Evolutionary conservation across 2,329 filamentous ascomycete species (phyloP).

Genomic region (Hypoxylon sp.): DNA sequence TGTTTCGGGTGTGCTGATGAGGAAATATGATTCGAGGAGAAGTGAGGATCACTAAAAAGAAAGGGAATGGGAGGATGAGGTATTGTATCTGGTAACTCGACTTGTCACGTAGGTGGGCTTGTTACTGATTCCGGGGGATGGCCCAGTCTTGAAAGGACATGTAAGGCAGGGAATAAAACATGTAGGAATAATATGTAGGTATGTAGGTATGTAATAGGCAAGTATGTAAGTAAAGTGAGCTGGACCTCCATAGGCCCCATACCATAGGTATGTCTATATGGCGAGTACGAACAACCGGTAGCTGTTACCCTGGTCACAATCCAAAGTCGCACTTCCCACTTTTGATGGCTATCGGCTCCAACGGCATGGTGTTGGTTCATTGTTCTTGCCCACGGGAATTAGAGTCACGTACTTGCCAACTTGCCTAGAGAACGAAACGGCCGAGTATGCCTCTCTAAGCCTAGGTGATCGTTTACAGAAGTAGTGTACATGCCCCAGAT

Average conservation of each 20-base stretch:
- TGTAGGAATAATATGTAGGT: slow-evolving; percentile 8
- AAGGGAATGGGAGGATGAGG: slow-evolving; percentile 35
- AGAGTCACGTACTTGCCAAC: slow-evolving; percentile 37
- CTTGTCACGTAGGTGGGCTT: slow-evolving; percentile 32
- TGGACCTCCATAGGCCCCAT: slow-evolving; percentile 24
- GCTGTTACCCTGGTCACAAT: slow-evolving; percentile 41
- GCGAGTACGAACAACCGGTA: slow-evolving; percentile 32
- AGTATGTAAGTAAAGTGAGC: slow-evolving; percentile 13
- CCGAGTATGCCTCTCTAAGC: slow-evolving; percentile 33
- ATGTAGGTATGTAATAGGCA: too few relatives aligned
- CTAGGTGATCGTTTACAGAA: slow-evolving; percentile 27
- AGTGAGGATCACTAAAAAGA: slow-evolving; percentile 21
- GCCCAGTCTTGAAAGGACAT: slow-evolving; percentile 18
- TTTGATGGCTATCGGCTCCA: slow-evolving; percentile 43
- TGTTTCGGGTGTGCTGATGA: slow-evolving; percentile 27
- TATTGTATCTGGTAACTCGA: slow-evolving; percentile 37
- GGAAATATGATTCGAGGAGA: slow-evolving; percentile 42
- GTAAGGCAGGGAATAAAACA: background rate
- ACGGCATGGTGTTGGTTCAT: slow-evolving; percentile 49
- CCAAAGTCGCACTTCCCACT: slow-evolving; percentile 11
- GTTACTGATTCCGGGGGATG: slow-evolving; percentile 32
- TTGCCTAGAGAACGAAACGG: slow-evolving; percentile 35
- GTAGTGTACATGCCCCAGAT: slow-evolving; percentile 12
- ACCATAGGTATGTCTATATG: slow-evolving; percentile 16
- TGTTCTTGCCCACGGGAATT: slow-evolving; percentile 45